These are phyloP conservation scores for Aspergillus nidulans DNA, from an alignment of 495 filamentous ascomycete genomes.

Conservation along the genomic window DNA sequence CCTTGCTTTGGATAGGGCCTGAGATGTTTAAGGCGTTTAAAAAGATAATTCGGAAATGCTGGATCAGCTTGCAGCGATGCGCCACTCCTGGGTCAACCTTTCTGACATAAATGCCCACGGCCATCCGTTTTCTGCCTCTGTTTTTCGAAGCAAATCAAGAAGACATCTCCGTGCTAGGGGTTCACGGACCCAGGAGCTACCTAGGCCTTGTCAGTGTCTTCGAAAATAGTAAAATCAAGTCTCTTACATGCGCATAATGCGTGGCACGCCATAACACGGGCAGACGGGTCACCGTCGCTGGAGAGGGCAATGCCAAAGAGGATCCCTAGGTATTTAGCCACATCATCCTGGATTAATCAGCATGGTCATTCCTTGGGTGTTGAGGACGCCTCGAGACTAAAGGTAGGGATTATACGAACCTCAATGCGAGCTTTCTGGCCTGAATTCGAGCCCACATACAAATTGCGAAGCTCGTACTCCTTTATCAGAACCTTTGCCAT, in stretches of 20 bases:
- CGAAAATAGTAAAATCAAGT: neutral
- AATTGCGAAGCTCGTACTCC: conserved; percentile 13
- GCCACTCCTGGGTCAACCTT: conserved; percentile 19
- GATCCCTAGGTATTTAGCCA: conserved; percentile 29
- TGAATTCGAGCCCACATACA: neutral
- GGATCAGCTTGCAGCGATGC: conserved; percentile 10
- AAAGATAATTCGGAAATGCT: no score
- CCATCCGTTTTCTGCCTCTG: conserved; percentile 25
- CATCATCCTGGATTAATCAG: conserved; percentile 18
- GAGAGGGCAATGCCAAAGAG: conserved; percentile 40
- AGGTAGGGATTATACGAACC: conserved; percentile 17
- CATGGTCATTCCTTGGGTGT: neutral
- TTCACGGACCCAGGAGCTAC: conserved; percentile 32
- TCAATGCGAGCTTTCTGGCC: conserved; percentile 15
- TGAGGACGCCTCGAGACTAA: neutral
- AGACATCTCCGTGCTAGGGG: conserved; percentile 19
- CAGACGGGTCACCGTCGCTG: conserved; percentile 33
- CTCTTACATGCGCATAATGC: conserved; percentile 35
- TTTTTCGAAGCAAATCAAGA: conserved; percentile 21
- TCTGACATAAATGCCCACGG: conserved; percentile 21
- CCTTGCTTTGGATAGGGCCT: no score
- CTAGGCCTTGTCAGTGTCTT: conserved; percentile 14
- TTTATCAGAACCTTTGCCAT: conserved; percentile 36
- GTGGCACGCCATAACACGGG: conserved; percentile 39
- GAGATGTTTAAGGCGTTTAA: no score